Evolutionary conservation across 495 filamentous ascomycete species (phyloP).

Genomic region (Daldinia loculata): DNA sequence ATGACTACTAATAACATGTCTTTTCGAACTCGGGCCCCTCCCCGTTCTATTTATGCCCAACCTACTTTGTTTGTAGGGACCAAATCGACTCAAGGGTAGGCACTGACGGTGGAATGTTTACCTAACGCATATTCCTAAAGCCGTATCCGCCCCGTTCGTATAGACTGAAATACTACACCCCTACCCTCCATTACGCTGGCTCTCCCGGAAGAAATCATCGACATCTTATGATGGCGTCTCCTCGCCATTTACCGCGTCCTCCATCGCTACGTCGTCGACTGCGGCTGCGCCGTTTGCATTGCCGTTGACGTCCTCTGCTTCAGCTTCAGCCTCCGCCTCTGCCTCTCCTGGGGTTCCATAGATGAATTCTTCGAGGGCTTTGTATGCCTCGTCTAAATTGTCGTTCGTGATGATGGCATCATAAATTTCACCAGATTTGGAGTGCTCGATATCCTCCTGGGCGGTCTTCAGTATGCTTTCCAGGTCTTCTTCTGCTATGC

Average conservation of each 20-base stretch:
- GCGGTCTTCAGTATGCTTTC: constrained; percentile 68
- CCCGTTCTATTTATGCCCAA: not conserved
- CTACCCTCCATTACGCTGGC: not conserved
- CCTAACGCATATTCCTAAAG: not conserved
- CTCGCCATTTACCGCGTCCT: constrained; percentile 11
- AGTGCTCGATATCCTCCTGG: constrained; percentile 69
- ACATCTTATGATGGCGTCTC: constrained; percentile 11
- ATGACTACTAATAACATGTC: constrained; percentile 3
- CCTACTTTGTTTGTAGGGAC: not conserved
- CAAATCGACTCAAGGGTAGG: not conserved
- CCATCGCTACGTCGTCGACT: constrained; percentile 5
- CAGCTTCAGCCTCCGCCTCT: not conserved
- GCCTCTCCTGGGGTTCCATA: not conserved
- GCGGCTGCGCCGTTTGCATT: not conserved
- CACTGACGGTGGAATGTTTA: not conserved
- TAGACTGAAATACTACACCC: not conserved
- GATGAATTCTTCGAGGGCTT: constrained; percentile 31
- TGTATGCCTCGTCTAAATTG: constrained; percentile 71
- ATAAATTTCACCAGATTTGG: constrained; percentile 66
- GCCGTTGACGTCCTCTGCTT: constrained; percentile 7
- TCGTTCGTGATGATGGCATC: constrained; percentile 77
- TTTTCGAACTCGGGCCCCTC: not conserved
- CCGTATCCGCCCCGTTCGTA: not conserved
- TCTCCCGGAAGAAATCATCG: not conserved
- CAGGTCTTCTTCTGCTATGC: constrained; percentile 70